Percentiles rank a stretch among this genome's conserved stretches.
phyloP scores from a whole-genome alignment of 1,284 basidiomycete genomes.

The Grifola frondosa region DNA sequence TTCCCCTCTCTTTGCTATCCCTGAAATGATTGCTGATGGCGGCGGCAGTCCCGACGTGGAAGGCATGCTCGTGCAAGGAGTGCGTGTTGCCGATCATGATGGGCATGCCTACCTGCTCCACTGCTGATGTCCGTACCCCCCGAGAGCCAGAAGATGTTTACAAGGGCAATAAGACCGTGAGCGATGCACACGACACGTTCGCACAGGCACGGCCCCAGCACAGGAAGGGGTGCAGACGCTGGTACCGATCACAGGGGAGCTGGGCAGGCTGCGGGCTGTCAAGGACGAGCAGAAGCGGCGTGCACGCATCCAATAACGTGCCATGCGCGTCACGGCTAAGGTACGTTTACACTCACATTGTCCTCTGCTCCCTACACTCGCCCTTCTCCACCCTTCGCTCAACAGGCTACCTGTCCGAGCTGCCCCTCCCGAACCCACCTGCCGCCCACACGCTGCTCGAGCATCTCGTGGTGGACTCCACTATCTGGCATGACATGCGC shows the following conservation, averaged over 20 bases:
- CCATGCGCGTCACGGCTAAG: slow-evolving; percentile 54
- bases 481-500: slow-evolving; percentile 67
- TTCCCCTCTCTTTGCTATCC: no score
- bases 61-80: no score
- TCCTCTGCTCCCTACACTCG: background rate
- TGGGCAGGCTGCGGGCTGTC: slow-evolving; percentile 48
- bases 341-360: slow-evolving; percentile 33
- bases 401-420: slow-evolving; percentile 41
- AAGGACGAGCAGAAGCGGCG: slow-evolving; percentile 55
- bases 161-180: slow-evolving; percentile 57
- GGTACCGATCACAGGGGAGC: slow-evolving; percentile 55
- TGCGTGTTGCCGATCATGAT: no score
- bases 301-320: slow-evolving; percentile 56
- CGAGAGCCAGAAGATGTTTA: slow-evolving; percentile 61
- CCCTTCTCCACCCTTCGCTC: slow-evolving; percentile 39
- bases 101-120: no score
- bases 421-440: slow-evolving; percentile 59
- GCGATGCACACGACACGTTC: slow-evolving; percentile 38
- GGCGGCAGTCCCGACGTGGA: no score
- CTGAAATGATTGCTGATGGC: no score
- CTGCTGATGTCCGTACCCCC: slow-evolving; percentile 61
- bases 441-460: slow-evolving; percentile 50
- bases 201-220: slow-evolving; percentile 53
- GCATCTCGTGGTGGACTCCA: slow-evolving; percentile 61
- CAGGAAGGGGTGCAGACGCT: slow-evolving; percentile 62